Evolutionary conservation across 2,329 filamentous ascomycete genomes (phyloP).

Genomic region (Aspergillus spinulosporus): DNA sequence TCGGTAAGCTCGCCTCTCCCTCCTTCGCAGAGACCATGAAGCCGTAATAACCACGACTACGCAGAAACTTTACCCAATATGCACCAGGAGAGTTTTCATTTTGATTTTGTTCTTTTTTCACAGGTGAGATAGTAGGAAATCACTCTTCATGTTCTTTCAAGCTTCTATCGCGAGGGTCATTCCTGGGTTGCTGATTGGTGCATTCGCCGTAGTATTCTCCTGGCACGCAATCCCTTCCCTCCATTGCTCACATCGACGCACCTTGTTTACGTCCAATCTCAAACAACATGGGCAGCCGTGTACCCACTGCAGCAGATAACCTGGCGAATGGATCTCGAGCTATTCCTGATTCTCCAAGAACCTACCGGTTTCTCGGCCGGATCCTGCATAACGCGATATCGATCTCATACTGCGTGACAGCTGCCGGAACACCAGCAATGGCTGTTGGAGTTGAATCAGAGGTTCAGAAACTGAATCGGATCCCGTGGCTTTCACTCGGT

Average conservation of each 20-base stretch:
- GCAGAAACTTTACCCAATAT: neutral
- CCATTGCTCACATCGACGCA: slow-evolving; percentile 14
- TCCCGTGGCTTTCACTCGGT: neutral
- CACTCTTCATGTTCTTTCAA: neutral
- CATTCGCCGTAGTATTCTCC: slow-evolving; percentile 6
- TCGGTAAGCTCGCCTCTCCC: neutral
- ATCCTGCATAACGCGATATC: slow-evolving; percentile 17
- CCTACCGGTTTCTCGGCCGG: slow-evolving; percentile 12
- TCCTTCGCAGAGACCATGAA: neutral
- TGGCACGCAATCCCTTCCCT: slow-evolving; percentile 18
- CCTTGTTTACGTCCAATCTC: slow-evolving; percentile 12
- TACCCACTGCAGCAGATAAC: slow-evolving; percentile 7
- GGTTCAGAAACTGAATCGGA: neutral
- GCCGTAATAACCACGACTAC: neutral
- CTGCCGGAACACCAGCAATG: neutral
- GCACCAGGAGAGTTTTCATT: neutral
- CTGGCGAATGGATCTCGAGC: slow-evolving; percentile 1
- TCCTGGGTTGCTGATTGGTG: neutral
- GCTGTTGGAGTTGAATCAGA: slow-evolving; percentile 6
- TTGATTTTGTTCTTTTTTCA: neutral
- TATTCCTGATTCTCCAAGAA: slow-evolving; percentile 2
- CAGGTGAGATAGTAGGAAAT: neutral
- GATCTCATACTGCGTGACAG: slow-evolving; percentile 13
- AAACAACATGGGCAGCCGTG: neutral
- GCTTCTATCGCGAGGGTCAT: neutral